Conservation (phyloP, 1,139 yeast genomes). For the Pneumocystis sp. region DNA sequence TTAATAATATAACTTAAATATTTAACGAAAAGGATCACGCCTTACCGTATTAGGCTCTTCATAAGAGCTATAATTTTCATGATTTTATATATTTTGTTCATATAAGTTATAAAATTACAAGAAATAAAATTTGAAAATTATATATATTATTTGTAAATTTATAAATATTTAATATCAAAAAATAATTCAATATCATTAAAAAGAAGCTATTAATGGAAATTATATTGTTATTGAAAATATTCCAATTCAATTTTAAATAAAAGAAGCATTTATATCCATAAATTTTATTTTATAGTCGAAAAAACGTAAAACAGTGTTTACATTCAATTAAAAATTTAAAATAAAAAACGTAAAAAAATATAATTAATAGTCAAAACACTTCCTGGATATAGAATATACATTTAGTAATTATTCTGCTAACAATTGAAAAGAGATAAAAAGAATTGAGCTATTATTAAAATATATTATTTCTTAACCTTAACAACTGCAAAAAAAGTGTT, state of each 20-base stretch:
- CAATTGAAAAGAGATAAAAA: background rate
- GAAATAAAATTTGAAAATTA: background rate
- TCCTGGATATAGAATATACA: background rate
- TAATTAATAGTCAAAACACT: background rate
- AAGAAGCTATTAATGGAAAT: background rate
- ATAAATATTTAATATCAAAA: background rate
- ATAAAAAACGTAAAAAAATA: background rate
- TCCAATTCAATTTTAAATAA: background rate
- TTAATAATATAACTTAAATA: background rate
- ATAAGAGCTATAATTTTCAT: background rate
- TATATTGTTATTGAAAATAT: background rate
- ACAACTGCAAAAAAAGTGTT: background rate
- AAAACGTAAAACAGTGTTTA: background rate
- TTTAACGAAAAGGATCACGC: background rate
- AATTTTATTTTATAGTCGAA: background rate
- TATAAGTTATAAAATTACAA: background rate
- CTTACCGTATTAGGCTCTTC: background rate
- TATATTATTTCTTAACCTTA: background rate
- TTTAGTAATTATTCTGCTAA: background rate
- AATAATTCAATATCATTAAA: background rate
- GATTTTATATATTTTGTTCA: background rate
- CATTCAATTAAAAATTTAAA: background rate
- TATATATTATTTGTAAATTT: background rate
- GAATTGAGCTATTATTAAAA: background rate
- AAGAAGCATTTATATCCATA: background rate